Evolutionary conservation across 179 eudicot genomes (phyloP).

Genomic region (Spinacia oleracea): DNA sequence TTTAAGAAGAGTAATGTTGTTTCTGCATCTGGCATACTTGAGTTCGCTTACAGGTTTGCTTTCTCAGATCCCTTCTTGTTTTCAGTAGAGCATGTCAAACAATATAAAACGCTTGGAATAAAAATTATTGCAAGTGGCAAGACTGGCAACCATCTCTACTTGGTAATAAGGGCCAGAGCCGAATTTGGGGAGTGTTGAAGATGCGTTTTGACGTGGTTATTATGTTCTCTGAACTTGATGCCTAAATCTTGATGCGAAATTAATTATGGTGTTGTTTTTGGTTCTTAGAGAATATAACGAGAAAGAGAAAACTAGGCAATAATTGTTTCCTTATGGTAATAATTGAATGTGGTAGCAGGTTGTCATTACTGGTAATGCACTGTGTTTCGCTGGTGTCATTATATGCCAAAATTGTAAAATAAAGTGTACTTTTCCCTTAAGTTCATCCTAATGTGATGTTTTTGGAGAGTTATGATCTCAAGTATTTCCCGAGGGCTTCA

Average conservation of each 20-base stretch:
- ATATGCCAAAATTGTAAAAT: background rate
- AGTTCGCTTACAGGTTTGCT: constrained; percentile 82
- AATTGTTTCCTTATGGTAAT: constrained; percentile 3
- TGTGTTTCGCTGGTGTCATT: background rate
- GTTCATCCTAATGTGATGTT: background rate
- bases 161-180: background rate
- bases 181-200: background rate
- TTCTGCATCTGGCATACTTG: constrained; percentile 85
- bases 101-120: background rate
- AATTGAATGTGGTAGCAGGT: background rate
- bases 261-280: background rate
- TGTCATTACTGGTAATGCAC: background rate
- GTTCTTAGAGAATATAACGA: background rate
- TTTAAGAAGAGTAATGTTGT: constrained; percentile 62
- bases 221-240: background rate
- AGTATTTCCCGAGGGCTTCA: too few relatives aligned
- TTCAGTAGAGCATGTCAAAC: background rate
- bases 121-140: background rate
- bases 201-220: background rate
- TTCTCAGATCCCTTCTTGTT: background rate
- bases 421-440: background rate
- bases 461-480: background rate
- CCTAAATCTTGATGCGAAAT: background rate
- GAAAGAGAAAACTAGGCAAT: background rate
- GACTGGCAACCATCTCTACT: background rate